These are phyloP conservation scores for Abrus precatorius DNA, from an alignment of 306 rosid genomes.

Conservation along the genomic window DNA sequence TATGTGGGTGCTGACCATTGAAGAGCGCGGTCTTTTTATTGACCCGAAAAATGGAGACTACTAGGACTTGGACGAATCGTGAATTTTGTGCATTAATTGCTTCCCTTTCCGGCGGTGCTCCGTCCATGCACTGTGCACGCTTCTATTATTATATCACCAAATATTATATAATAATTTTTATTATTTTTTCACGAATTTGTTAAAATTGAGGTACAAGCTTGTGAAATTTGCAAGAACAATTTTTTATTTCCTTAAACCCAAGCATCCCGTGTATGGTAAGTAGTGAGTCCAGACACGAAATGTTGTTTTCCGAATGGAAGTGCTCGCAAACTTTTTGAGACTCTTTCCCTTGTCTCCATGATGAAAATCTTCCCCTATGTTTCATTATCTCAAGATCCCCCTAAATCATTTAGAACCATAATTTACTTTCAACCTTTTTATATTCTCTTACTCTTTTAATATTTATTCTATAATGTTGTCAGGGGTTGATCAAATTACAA, in stretches of 20 bases:
- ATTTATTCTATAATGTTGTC: too few relatives aligned
- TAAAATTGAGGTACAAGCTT: neutral
- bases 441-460: too few relatives aligned
- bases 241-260: neutral
- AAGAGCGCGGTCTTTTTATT: conserved; percentile 13
- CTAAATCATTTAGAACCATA: too few relatives aligned
- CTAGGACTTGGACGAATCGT: neutral
- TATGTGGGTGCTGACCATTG: neutral
- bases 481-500: too few relatives aligned
- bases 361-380: neutral
- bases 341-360: neutral
- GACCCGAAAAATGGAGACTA: neutral
- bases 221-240: neutral
- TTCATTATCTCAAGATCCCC: too few relatives aligned
- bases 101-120: neutral
- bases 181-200: neutral
- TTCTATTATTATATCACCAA: neutral
- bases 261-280: neutral
- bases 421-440: too few relatives aligned
- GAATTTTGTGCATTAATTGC: neutral
- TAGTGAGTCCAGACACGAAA: conserved; percentile 18
- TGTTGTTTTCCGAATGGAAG: conserved; percentile 1
- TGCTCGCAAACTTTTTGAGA: neutral
- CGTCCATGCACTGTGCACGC: neutral
- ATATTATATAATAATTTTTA: too few relatives aligned